Percentiles rank a stretch among this genome's conserved stretches.
Evolutionary conservation across 2,329 filamentous ascomycete species (phyloP).

Genomic region (Simplicillium sp.): DNA sequence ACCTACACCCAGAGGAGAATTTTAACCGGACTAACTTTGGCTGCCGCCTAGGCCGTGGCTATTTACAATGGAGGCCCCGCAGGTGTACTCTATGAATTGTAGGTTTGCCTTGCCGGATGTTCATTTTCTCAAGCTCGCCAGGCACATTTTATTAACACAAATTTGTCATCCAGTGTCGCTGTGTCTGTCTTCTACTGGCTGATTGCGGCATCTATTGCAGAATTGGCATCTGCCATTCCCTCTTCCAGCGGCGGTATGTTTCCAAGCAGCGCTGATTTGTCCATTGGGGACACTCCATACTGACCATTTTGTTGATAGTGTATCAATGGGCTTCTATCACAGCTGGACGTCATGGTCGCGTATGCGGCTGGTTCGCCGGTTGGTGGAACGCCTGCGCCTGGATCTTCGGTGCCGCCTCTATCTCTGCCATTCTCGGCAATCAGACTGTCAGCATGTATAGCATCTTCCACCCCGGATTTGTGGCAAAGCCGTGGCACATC

Average conservation of each 20-base stretch:
- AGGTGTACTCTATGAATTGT: slow-evolving; percentile 53
- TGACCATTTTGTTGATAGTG: slow-evolving; percentile 20
- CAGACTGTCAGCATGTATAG: slow-evolving; percentile 33
- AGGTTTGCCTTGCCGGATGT: background rate
- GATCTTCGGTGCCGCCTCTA: slow-evolving; percentile 27
- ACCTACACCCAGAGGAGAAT: no score
- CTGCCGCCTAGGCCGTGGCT: slow-evolving; percentile 21
- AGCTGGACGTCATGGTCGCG: slow-evolving; percentile 41
- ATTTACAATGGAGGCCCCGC: slow-evolving; percentile 53
- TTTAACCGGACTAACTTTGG: background rate
- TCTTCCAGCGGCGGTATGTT: slow-evolving; percentile 37
- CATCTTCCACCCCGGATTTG: slow-evolving; percentile 27
- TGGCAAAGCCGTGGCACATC: slow-evolving; percentile 28
- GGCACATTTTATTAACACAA: background rate
- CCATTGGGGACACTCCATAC: background rate
- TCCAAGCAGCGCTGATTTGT: background rate
- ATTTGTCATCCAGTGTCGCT: slow-evolving; percentile 13
- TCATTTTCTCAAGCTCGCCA: background rate
- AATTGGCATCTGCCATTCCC: slow-evolving; percentile 52
- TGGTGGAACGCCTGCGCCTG: slow-evolving; percentile 37
- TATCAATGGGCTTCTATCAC: slow-evolving; percentile 55
- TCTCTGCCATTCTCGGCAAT: slow-evolving; percentile 30
- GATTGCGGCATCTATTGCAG: slow-evolving; percentile 48
- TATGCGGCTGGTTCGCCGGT: slow-evolving; percentile 34
- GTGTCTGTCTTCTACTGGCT: slow-evolving; percentile 45